Base-by-base conservation (phyloP, 2,329 filamentous ascomycete genomes). In the Fusarium armeniacum region DNA sequence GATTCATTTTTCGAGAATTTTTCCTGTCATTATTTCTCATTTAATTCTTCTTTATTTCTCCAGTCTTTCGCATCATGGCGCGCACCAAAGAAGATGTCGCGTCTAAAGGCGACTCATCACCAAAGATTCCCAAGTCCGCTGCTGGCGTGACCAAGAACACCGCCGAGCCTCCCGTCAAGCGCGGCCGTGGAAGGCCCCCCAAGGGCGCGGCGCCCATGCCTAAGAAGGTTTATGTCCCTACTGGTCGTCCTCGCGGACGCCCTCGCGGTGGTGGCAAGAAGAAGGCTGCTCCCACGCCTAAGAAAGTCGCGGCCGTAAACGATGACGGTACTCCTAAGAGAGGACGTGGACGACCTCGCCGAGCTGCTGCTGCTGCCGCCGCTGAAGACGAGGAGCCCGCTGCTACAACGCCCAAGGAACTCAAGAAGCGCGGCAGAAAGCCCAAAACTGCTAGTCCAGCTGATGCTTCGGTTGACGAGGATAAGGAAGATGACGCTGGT, bases 191-290 rank as follows among this genome's bases (percentile, higher is more conserved):
- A 47, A 81, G 83, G 41, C 83, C 83, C 35, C 80, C 77, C 55
- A 80, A 79, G 45, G 76, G 73, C 7, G 78, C 72, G 20, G 70
- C 69, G 15, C 54, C 73, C 32, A 76, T 63, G 61, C 61, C 61
- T 20, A 63, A 63, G 58, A 63, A 78, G 67, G 51, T 76, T 52
- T 79, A 81, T 36, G 77, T 74, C 5, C 79, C 82, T 26, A 80
- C 78, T 2, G 83, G 83, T 33, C 79, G 81, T n/a, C 82, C 82
- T 41, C 82, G 84, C n/a, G 83, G 83, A 30, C 81, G 83, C 12
- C 84, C 84, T 40, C 80, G 80, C 59, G 83, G 83, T 70, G 79
- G 75, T 63, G 77, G 62, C 76, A 79, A 78, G 67, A 65, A 62
- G 57, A 49, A 56, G 52, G 24, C 58, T 52, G 38, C 62, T 53